Percentiles rank a stretch among this genome's conserved stretches.
Evolutionary conservation across 371 early-diverging fungal genomes (phyloP).

Genomic region (Mortierella polycephala): DNA sequence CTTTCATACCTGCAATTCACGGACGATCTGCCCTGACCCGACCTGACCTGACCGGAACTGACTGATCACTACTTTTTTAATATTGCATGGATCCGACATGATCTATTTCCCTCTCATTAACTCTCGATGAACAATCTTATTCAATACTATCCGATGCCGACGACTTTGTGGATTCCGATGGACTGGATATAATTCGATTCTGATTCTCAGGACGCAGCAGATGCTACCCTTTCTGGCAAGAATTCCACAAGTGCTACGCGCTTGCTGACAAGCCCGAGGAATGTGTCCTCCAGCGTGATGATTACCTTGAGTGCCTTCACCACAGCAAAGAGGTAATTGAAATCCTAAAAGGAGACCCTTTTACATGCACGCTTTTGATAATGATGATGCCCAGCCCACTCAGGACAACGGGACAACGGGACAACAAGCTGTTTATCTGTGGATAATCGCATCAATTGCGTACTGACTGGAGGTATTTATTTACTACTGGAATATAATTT

Average conservation of each 20-base stretch:
- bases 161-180: neutral
- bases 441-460: neutral
- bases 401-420: neutral
- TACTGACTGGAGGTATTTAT: too few species aligned
- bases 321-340: constrained; percentile 81
- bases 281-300: constrained; percentile 78
- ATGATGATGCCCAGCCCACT: neutral
- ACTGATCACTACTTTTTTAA: too few species aligned
- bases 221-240: constrained; percentile 88
- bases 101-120: too few species aligned
- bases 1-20: neutral
- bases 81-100: too few species aligned
- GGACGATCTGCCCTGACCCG: too few species aligned
- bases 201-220: constrained; percentile 77
- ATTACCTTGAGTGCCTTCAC: constrained; percentile 86
- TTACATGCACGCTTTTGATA: neutral
- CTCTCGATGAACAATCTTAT: too few species aligned
- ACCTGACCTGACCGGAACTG: too few species aligned
- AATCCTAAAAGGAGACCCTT: neutral
- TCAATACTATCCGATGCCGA: neutral
- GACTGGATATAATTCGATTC: neutral
- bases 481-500: neutral
- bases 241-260: constrained; percentile 86
- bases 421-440: neutral
- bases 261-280: constrained; percentile 75